Base-by-base conservation (phyloP, 2,329 filamentous ascomycete species). In the Epichloe scottii region DNA sequence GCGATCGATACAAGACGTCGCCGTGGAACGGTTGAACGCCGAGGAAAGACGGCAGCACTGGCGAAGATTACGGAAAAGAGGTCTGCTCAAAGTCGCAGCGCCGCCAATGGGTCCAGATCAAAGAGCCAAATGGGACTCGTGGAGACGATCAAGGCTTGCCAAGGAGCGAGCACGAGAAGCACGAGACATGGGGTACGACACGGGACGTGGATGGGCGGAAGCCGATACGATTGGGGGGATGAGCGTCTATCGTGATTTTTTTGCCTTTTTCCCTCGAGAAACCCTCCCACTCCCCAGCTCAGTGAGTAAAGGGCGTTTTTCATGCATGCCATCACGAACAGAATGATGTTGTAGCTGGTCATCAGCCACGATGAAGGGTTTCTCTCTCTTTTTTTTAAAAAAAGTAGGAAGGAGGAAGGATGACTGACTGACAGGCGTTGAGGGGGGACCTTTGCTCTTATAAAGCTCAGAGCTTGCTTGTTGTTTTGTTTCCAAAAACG, bases 11-110 rank as follows among this genome's bases (percentile, higher is more conserved):
- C 67, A 67, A 3, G 61, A 68, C 8, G 63, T 69, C 10, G 69
- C 79, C 53, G 62, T 72, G 19, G 61, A 62, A 10, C 65, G 62
- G 19, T 71, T 78, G 53, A 67, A 69, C 0, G 70, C 72, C 52
- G 71, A 72, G 56, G 65, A 73, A 55, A 72, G 70, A 51, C 69
- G 73, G 39, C 69, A 72, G 51, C 71, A 76, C 56, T 65, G 72
- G 15, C 70, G 77, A n/a, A 68, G 78, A 35, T 62, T 79, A 38
- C 63, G 64, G 40, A 79, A 74, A 62, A 71, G 66, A 59, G 73
- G 72, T 1, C 62, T 76, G 2, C 43, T 63, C 23, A 43, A 46
- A 23, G 62, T 61, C 52, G 59, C 67, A 26, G 68, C 68, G 57
- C 62, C 61, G 4, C 63, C 67, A 19, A 53, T 56, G 19, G 61